Base-by-base conservation (phyloP, 257 asterid genomes). In the Capsicum rhomboideum region DNA sequence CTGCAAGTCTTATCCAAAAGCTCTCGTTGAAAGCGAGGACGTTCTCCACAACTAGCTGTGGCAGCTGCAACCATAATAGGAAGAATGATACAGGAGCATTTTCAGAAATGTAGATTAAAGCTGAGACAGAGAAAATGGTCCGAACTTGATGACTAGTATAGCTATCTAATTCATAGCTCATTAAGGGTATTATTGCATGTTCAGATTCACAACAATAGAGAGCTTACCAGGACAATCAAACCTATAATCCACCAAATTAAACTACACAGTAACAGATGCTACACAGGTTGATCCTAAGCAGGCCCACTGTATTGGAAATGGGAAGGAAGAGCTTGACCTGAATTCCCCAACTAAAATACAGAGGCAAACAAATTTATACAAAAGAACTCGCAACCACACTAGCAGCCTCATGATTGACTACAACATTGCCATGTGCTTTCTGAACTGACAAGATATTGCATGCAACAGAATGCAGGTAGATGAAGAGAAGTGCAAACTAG, bases 1-100 rank as follows among this genome's bases (percentile, higher is more conserved):
- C 93, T 54, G 98, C 99, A 85, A 96, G 95, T 42, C 98, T 90
- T 86, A 96, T 93, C 99, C 98, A 93, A 85, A 96, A 94, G 83
- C 89, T 87, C 91, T 96, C 98, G 55, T 96, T 94, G 91, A 94
- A 96, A 84, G 97, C 97, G 87, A 96, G 96, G 79, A 96, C 92
- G 83, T 96, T 96, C 90, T 94, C 99, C 55, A 91, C 98, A 85
- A 96, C 98, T 82, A 94, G 94, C 85, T 91, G 85, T 82, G 86
- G 91, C 82, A 96, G 96, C 98, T 94, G 95, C 85, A 86, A 83
- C 86, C 85, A 84, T 82, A 69, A 54, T 29, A 79, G 79, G n/a
- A n/a, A n/a, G n/a, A 58, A 80, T 52, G 77, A 67, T 55, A 61
- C 78, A 42, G 67, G 26, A 79, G 49, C 23, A 44, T 8, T 16